Base-by-base conservation (phyloP, 2,329 filamentous ascomycete species). In the Pseudogymnoascus sp. region DNA sequence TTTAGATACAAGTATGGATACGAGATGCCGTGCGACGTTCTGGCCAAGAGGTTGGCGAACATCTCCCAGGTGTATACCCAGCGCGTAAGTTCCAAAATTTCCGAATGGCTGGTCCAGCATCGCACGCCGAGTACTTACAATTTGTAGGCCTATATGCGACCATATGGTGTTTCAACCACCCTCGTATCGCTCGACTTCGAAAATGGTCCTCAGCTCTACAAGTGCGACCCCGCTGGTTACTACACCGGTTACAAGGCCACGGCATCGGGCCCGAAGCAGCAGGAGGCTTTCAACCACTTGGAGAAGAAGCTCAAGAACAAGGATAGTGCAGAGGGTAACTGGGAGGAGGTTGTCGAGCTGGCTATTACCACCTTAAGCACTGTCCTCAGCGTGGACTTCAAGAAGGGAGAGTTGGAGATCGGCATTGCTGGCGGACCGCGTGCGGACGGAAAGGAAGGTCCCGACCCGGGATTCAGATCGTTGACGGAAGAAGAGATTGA, bases 221-320 rank as follows among this genome's bases (percentile, higher is more conserved):
- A 97, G 80, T 97, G 92, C 74, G 94, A 99, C 73, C 94, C 94
- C 57, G 94, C 94, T 62, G 94, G 94, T 63, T 99, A 99, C 81
- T 97, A 94, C 74, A 91, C 93, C 61, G 94, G 94, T 67, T 99
- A 97, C 86, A 97, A 97, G 81, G 94, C 91, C 68, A 97, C 94
- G 53, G 91, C 94, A 60, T 95, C 94, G 6, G 94, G 94, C 5
- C 94, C 94, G 60, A 99, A 99, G 80, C 93, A 97, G 76, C 94
- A 99, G 76, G 94, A 99, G 82, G 94, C 94, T 65, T 85, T 97
- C 74, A 99, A 99, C 77, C 91, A 96, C 75, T 82, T 99, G 62
- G 94, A 99, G 84, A 97, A 97, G 87, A 97, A 97, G 83, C 86
- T 99, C 76, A 96, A 97, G 81, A 97, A 96, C 86, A 97, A 97